Conservation (phyloP, 1,284 basidiomycete genomes). For the Cryptococcus neoformans region DNA sequence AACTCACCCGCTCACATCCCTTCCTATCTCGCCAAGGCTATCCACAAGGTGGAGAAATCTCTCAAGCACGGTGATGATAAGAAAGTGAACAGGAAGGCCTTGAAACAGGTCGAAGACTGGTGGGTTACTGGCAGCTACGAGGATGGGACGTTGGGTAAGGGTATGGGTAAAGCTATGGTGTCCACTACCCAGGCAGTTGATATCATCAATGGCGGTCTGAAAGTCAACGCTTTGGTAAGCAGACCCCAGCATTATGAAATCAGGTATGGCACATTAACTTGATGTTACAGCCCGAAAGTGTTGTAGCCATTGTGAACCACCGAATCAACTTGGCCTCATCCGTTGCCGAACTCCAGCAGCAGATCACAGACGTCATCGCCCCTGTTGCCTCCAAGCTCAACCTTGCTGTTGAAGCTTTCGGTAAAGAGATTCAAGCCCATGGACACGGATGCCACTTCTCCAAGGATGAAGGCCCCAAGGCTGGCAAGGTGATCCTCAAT, state of each 20-base stretch:
- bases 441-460: constrained; percentile 12
- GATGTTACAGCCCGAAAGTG: constrained; percentile 32
- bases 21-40: constrained; percentile 17
- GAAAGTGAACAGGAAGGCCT: constrained; percentile 32
- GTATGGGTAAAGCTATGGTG: constrained; percentile 31
- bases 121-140: constrained; percentile 17
- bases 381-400: constrained; percentile 37
- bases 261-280: not conserved
- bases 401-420: constrained; percentile 40
- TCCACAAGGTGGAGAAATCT: constrained; percentile 21
- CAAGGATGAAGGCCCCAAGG: constrained; percentile 15
- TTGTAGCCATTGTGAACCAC: constrained; percentile 42
- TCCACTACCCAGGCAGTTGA: constrained; percentile 45
- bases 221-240: constrained; percentile 43
- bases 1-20: constrained; percentile 26
- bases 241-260: not conserved
- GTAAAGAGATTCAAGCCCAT: constrained; percentile 21
- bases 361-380: constrained; percentile 26
- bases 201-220: constrained; percentile 42
- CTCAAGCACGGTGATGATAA: constrained; percentile 15
- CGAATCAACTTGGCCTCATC: constrained; percentile 40
- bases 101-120: constrained; percentile 31
- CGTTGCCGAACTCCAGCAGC: constrained; percentile 31
- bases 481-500: constrained; percentile 29
- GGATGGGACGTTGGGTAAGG: constrained; percentile 17